These are phyloP conservation scores for Priceomyces carsonii DNA, from an alignment of 805 yeast genomes.

Conservation along the genomic window DNA sequence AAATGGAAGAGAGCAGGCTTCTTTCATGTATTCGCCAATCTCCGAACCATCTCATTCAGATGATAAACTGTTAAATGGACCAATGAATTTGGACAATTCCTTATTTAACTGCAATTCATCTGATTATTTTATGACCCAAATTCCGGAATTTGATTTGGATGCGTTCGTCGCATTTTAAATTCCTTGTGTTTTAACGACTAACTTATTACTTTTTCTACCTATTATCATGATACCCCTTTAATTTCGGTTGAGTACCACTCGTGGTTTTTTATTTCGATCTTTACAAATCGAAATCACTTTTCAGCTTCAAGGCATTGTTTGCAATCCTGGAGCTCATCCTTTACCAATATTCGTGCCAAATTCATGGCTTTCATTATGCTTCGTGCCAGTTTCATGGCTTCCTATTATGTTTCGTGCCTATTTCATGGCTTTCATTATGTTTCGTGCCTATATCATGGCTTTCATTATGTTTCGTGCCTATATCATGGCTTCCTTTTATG, in stretches of 20 bases:
- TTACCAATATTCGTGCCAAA: too few relatives aligned
- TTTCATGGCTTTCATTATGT: conserved; percentile 1
- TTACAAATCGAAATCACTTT: too few relatives aligned
- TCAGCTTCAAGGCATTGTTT: too few relatives aligned
- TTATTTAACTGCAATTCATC: conserved; percentile 16
- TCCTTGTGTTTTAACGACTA: background rate
- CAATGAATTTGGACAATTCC: conserved; percentile 16
- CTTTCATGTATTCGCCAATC: conserved; percentile 15
- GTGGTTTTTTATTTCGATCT: too few relatives aligned
- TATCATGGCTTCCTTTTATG: conserved; percentile 2
- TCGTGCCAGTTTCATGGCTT: background rate
- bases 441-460: conserved; percentile 3
- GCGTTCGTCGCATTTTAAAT: conserved; percentile 18
- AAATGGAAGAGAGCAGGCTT: background rate
- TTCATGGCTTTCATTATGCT: too few relatives aligned
- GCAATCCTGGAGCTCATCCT: too few relatives aligned
- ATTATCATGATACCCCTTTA: conserved; percentile 5
- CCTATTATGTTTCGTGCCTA: conserved; percentile 1
- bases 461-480: conserved; percentile 2
- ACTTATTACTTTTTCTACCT: background rate
- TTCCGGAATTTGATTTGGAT: conserved; percentile 29
- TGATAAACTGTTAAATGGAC: conserved; percentile 11
- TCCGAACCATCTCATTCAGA: conserved; percentile 24
- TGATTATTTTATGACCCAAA: conserved; percentile 23
- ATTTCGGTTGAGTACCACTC: background rate